Conservation (phyloP, 1,139 yeast species). For the Taphrina flavorubra region DNA sequence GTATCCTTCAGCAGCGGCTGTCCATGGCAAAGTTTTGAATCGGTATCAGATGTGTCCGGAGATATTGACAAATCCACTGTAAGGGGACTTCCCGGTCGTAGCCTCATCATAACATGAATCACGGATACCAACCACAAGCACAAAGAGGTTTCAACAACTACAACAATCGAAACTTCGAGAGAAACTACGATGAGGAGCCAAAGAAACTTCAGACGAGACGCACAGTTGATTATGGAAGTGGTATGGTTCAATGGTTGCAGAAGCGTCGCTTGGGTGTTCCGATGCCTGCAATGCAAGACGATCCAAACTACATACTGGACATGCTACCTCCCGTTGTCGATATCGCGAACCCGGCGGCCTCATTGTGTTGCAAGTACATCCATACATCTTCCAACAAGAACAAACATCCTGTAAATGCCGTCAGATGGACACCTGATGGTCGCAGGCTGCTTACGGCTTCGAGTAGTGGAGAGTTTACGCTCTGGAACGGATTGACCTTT, state of each 20-base stretch:
- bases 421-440: conserved; percentile 97
- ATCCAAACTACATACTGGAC: conserved; percentile 73
- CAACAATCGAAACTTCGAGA: conserved; percentile 31
- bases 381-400: conserved; percentile 91
- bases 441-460: conserved; percentile 87
- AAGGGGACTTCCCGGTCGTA: no score
- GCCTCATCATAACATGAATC: conserved; percentile 2
- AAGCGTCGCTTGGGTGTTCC: conserved; percentile 51
- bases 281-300: conserved; percentile 67
- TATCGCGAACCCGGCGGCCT: conserved; percentile 60
- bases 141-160: conserved; percentile 21
- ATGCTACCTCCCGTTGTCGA: conserved; percentile 68
- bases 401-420: conserved; percentile 86
- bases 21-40: neutral
- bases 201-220: conserved; percentile 56
- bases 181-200: conserved; percentile 26
- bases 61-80: neutral
- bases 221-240: conserved; percentile 86
- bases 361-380: conserved; percentile 79
- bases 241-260: conserved; percentile 72
- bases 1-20: no score
- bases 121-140: conserved; percentile 21
- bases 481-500: conserved; percentile 96
- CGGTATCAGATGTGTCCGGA: neutral
- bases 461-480: conserved; percentile 91